Evolutionary conservation across 352 stramenopile genomes (phyloP).

Genomic region (Phytophthora megakarya): DNA sequence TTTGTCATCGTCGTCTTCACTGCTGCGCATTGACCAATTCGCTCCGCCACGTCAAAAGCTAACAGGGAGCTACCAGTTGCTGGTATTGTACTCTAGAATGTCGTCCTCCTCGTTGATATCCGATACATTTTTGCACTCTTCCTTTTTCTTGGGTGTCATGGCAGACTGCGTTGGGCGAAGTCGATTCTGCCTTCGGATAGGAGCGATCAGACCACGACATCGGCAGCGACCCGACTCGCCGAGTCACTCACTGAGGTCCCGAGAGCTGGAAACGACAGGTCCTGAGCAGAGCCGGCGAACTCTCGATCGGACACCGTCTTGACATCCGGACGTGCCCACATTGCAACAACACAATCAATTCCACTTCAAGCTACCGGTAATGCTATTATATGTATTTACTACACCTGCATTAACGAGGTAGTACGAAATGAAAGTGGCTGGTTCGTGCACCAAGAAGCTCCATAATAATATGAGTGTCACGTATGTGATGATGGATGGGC

Average conservation of each 20-base stretch:
- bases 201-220: not conserved
- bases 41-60: no score
- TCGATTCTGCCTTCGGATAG: constrained; percentile 12
- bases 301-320: not conserved
- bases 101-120: no score
- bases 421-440: no score
- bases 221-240: not conserved
- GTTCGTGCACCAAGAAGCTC: no score
- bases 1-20: no score
- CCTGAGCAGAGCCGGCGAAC: not conserved
- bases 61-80: no score
- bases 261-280: not conserved
- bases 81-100: no score
- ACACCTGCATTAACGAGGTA: constrained; percentile 25
- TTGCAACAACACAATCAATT: not conserved
- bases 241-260: no score
- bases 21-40: no score
- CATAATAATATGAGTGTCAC: constrained; percentile 8
- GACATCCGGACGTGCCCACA: not conserved
- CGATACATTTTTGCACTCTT: no score
- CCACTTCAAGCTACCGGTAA: not conserved
- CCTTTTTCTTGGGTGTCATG: no score
- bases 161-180: not conserved
- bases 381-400: no score
- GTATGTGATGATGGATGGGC: not conserved